phyloP scores from a whole-genome alignment of 1,284 basidiomycete species.

The Ceratobasidium papillatum region DNA sequence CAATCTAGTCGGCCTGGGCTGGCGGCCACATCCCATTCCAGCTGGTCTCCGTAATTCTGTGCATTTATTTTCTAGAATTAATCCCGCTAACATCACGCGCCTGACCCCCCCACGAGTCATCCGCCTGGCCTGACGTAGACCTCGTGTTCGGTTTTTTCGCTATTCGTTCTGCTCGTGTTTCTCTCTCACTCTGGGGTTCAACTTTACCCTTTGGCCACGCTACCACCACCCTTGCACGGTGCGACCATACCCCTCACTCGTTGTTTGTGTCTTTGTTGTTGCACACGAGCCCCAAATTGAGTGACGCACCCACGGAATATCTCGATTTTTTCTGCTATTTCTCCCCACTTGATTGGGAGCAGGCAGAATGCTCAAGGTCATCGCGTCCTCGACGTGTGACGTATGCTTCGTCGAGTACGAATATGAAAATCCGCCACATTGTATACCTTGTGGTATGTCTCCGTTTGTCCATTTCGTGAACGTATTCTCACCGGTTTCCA shows the following conservation, averaged over 20 bases:
- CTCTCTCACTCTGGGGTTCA: neutral
- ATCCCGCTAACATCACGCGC: neutral
- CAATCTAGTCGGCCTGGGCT: neutral
- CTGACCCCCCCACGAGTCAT: slow-evolving; percentile 9
- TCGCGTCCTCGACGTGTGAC: slow-evolving; percentile 39
- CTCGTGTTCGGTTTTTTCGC: slow-evolving; percentile 33
- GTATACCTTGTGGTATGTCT: slow-evolving; percentile 38
- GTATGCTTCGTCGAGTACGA: slow-evolving; percentile 40
- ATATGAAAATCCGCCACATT: slow-evolving; percentile 38
- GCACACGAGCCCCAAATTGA: neutral
- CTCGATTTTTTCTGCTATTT: neutral
- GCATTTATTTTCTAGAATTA: slow-evolving; percentile 1
- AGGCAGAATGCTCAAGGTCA: slow-evolving; percentile 37
- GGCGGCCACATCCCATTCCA: neutral
- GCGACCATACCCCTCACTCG: neutral
- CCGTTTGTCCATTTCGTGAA: neutral
- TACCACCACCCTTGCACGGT: neutral
- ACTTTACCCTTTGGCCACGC: slow-evolving; percentile 35
- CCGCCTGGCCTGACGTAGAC: slow-evolving; percentile 27
- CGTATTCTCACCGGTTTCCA: no score
- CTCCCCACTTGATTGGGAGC: neutral
- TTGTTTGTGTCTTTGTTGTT: neutral
- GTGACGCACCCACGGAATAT: neutral
- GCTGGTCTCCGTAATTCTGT: neutral
- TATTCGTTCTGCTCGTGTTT: slow-evolving; percentile 3